Conservation (phyloP, 2,329 filamentous ascomycete species). For the Massarina eburnea region DNA sequence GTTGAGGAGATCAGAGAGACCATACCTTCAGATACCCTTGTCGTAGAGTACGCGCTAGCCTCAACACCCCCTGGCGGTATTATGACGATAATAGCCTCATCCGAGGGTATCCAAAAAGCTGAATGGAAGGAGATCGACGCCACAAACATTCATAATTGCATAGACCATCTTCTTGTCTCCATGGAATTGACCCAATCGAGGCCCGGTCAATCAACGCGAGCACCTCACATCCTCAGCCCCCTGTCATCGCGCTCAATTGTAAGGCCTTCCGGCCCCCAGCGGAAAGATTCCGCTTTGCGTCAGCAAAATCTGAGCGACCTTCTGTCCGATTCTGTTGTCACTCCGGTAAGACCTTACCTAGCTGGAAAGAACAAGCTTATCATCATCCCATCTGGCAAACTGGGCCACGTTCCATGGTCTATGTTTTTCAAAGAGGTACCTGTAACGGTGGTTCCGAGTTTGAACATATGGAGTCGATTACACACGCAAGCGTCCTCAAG, state of each 20-base stretch:
- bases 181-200: not conserved
- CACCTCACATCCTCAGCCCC: not conserved
- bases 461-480: constrained; percentile 11
- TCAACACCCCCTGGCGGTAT: constrained; percentile 9
- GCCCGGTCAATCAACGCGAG: not conserved
- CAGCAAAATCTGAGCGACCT: constrained; percentile 1
- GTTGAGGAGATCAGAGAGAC: constrained; percentile 6
- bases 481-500: constrained; percentile 1
- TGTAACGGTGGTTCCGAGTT: constrained; percentile 9
- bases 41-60: constrained; percentile 11
- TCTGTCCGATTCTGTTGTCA: constrained; percentile 1
- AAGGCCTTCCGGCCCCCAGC: not conserved
- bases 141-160: constrained; percentile 5
- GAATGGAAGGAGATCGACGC: constrained; percentile 11
- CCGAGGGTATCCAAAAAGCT: constrained; percentile 6
- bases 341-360: constrained; percentile 2
- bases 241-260: not conserved
- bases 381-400: constrained; percentile 11
- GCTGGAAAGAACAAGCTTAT: constrained; percentile 6
- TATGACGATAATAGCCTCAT: constrained; percentile 10
- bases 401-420: constrained; percentile 13
- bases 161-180: constrained; percentile 2
- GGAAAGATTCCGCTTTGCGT: not conserved
- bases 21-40: constrained; percentile 6
- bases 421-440: constrained; percentile 11